A percentile compares a stretch with the other conserved stretches of the same genome.
phyloP scores from a whole-genome alignment of 2,329 filamentous ascomycete genomes.

The Apiospora phragmitis region DNA sequence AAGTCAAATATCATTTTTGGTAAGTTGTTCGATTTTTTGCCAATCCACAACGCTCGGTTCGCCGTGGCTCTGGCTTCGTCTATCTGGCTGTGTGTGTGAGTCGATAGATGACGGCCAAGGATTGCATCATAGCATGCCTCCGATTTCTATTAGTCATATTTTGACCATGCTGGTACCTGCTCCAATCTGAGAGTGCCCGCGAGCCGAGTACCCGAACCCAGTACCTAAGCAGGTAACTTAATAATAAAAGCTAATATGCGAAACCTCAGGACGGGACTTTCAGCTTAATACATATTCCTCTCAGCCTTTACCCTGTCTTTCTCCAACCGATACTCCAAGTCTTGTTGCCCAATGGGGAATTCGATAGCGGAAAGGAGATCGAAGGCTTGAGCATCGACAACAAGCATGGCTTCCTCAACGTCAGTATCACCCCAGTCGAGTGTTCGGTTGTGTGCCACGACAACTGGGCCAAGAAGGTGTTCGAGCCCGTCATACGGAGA shows the following conservation, averaged over 20 bases:
- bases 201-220: not conserved
- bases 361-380: conserved; percentile 36
- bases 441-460: conserved; percentile 89
- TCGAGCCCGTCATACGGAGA: conserved; percentile 67
- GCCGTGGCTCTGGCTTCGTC: not conserved
- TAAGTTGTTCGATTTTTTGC: conserved; percentile 21
- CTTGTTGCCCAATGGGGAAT: conserved; percentile 64
- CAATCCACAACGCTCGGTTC: not conserved
- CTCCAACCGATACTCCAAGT: conserved; percentile 86
- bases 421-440: conserved; percentile 89
- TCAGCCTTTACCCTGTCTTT: conserved; percentile 74
- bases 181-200: not conserved
- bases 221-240: not conserved
- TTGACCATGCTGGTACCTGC: not conserved
- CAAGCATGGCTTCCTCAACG: conserved; percentile 83
- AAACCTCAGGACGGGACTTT: conserved; percentile 75
- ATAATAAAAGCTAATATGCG: not conserved
- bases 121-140: not conserved
- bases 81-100: not conserved
- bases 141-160: conserved; percentile 6
- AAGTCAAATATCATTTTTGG: conserved; percentile 35
- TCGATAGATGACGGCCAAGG: not conserved
- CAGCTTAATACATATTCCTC: conserved; percentile 86
- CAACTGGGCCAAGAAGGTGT: conserved; percentile 71
- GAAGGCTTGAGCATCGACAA: conserved; percentile 51